Evolutionary conservation across 2,329 filamentous ascomycete species (phyloP), one percentile per base, ranked within the genome.

Genomic region (Nakataea oryzae): DNA sequence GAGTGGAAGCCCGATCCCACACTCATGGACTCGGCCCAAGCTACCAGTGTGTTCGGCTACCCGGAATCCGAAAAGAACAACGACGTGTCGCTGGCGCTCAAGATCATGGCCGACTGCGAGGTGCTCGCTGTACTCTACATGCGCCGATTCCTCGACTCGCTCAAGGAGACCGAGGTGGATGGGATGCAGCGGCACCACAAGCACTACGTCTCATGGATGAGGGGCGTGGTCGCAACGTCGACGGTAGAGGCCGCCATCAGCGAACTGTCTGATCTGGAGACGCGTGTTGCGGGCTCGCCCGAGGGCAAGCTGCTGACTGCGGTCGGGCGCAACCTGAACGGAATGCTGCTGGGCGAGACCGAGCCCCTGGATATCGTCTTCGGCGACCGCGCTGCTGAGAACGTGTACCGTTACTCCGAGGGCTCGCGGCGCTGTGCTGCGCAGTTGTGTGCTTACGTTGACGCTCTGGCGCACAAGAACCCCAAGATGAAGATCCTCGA

Each of bases 401-500:
- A 66, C 14, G 65, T 70, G 13, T 71, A 71, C 56, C 64, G 62
- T 1, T 56, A 68, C 55, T 67, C 67, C 2, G 62, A 68, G n/a
- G 64, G 66, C 5, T 65, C 66, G 3, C 62, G 62, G 30, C 60
- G 64, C 26, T 66, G 63, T 62, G 66, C 66, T 47, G 60, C 41
- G 12, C 61, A 62, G 34, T 28, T 62, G 61, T 58, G 61, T 26
- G 59, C 64, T 41, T 71, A 72, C 57, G 32, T 68, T 3, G 64
- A 69, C 30, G 62, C 67, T 0, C 56, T 68, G 47, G 59, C 55
- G 8, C 64, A 69, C 58, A 68, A 69, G 63, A 59, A 69, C 47
- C 69, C 71, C 0, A 62, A 63, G 2, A 64, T 69, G 2, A 65
- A 64, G 32, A 71, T 80, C 29, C 64, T 81, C 6, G 72, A 73